Conservation (phyloP, 495 filamentous ascomycete species). For the Tuber umbilicatum region DNA sequence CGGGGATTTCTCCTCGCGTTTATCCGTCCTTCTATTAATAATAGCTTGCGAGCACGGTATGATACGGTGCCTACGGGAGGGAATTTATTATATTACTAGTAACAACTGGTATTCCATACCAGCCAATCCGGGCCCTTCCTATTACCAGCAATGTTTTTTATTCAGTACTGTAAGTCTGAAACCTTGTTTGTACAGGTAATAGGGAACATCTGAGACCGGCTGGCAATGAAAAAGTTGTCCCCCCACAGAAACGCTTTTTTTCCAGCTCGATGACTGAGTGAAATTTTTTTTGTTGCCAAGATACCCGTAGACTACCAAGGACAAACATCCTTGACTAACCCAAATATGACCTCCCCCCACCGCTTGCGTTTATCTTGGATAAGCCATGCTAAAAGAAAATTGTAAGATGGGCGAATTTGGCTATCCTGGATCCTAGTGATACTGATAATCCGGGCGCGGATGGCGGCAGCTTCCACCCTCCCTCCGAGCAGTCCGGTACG, state of each 20-base stretch:
- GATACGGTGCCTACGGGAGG: background rate
- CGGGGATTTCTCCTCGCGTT: conserved; percentile 15
- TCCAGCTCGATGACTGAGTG: background rate
- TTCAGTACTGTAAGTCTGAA: too few species aligned
- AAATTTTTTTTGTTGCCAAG: background rate
- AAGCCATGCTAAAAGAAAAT: background rate
- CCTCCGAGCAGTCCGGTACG: background rate
- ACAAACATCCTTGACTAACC: background rate
- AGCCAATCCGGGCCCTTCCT: too few species aligned
- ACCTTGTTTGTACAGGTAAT: too few species aligned
- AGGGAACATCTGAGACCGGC: too few species aligned
- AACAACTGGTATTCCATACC: too few species aligned
- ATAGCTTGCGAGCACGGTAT: conserved; percentile 7
- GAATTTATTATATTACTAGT: too few species aligned
- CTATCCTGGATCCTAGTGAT: background rate
- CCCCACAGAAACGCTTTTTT: background rate
- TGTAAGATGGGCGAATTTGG: background rate
- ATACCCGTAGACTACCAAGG: background rate
- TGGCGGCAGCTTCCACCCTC: background rate
- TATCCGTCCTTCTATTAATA: background rate
- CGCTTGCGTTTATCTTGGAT: background rate
- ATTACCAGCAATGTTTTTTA: too few species aligned
- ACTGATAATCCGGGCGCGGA: background rate
- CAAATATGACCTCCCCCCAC: background rate
- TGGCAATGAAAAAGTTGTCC: too few species aligned